Base-by-base conservation (phyloP, 225 moss, liverwort and hornwort species). In the Marchantia polymorpha region DNA sequence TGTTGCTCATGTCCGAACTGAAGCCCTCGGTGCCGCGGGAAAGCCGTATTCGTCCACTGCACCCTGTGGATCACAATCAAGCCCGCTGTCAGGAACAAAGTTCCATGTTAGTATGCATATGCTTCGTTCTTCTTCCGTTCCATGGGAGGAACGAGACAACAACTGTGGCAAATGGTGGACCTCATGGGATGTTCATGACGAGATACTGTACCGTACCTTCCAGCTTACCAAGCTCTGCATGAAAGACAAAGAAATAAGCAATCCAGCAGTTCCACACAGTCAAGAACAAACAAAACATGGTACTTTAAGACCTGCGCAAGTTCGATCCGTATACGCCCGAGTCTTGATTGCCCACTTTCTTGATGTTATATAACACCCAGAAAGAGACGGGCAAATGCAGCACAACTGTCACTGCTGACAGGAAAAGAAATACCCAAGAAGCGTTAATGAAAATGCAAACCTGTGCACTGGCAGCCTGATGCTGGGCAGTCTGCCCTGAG, bases 31-130 rank as follows among this genome's bases (percentile, higher is more conserved):
- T 81, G 94, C 90, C 75, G 86, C 50, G 46, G 97, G 97, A 69
- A 97, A 93, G 69, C 95, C 95, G 54, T 85, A 95, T 78, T 95
- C 95, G 85, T 99, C 92, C 83, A 77, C 64, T 20, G 20, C 64
- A 49, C 88, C 89, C 92, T 92, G 90, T 82, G 77, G 61, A 87
- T 69, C 81, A 73, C 31, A 54, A 84, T 59, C 79, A 84, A 63
- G 61, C 61, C 75, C 61, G 74, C 64, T 87, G 78, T 87, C 80
- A 79, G 3, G 27, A 39, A 72, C 67, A 79, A 19, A 2, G 59
- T 61, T 76, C n/a, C 76, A 9, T 22, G 39, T 54, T 72, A 49
- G 23, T 64, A 66, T 55, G 60, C 30, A 63, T 55, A 12, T 74
- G 51, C 52, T 46, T 46, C 12, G 46, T 47, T 20, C 47, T 22